phyloP scores from a whole-genome alignment of 2,329 filamentous ascomycete species.

The Colletotrichum viniferum region DNA sequence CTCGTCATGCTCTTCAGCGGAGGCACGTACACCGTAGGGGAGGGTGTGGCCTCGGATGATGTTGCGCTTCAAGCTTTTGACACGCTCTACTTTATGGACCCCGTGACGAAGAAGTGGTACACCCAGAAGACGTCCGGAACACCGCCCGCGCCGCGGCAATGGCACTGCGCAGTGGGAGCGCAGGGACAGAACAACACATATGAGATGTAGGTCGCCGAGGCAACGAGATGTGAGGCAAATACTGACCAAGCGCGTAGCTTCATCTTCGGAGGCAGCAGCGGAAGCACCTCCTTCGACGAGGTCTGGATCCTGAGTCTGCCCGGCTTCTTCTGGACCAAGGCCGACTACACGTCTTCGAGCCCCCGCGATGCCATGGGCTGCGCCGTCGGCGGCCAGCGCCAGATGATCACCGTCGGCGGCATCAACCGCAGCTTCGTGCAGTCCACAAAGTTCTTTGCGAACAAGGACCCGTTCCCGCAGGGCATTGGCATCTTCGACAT shows the following conservation, averaged over 20 bases:
- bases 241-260: conserved; percentile 4
- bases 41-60: neutral
- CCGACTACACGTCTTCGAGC: conserved; percentile 3
- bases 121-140: conserved; percentile 19
- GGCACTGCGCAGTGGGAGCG: conserved; percentile 17
- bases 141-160: conserved; percentile 6
- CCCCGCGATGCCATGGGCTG: conserved; percentile 14
- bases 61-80: conserved; percentile 13
- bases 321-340: conserved; percentile 22
- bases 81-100: conserved; percentile 20
- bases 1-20: conserved; percentile 19
- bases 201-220: conserved; percentile 18
- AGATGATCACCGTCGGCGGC: conserved; percentile 23
- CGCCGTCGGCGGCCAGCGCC: conserved; percentile 17
- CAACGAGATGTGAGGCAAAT: neutral
- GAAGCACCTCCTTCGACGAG: conserved; percentile 1
- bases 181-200: conserved; percentile 16
- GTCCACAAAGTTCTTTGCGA: neutral
- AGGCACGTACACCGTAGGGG: neutral
- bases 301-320: conserved; percentile 22
- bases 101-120: conserved; percentile 17
- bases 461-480: conserved; percentile 8
- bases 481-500: conserved; percentile 23
- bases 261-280: conserved; percentile 20
- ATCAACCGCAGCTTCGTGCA: neutral